These are phyloP conservation scores for Thelonectria discophora DNA, from an alignment of 2,329 filamentous ascomycete genomes.

Conservation along the genomic window DNA sequence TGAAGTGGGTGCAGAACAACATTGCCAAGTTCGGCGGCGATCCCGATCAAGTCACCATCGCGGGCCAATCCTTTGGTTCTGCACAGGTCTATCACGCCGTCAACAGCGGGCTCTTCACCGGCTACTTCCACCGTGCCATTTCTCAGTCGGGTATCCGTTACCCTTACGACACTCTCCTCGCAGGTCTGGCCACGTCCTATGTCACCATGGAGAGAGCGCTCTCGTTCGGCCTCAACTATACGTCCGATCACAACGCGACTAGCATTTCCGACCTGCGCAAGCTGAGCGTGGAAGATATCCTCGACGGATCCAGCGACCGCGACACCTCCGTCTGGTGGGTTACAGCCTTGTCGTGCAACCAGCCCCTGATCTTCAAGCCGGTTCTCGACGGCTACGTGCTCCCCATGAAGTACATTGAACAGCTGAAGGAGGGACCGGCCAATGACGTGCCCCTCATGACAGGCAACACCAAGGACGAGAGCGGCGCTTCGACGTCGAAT, in stretches of 20 bases:
- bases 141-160: conserved; percentile 22
- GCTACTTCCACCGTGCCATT: conserved; percentile 21
- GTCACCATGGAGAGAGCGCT: conserved; percentile 9
- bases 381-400: conserved; percentile 19
- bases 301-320: conserved; percentile 4
- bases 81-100: conserved; percentile 18
- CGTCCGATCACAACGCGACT: conserved; percentile 3
- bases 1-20: conserved; percentile 20
- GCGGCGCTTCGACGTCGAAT: background rate
- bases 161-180: conserved; percentile 14
- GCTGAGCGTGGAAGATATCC: conserved; percentile 10
- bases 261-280: conserved; percentile 10
- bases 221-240: conserved; percentile 1
- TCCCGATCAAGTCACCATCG: conserved; percentile 16
- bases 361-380: conserved; percentile 14
- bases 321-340: conserved; percentile 8
- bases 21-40: conserved; percentile 19
- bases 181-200: conserved; percentile 17
- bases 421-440: conserved; percentile 17
- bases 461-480: conserved; percentile 25
- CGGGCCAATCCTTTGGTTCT: conserved; percentile 12
- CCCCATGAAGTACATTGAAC: conserved; percentile 19
- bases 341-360: conserved; percentile 7
- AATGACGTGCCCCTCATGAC: conserved; percentile 26
- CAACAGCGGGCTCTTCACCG: conserved; percentile 20